These are phyloP conservation scores for Naganishia vishniacii DNA, from an alignment of 768 basidiomycete genomes.

Conservation along the genomic window DNA sequence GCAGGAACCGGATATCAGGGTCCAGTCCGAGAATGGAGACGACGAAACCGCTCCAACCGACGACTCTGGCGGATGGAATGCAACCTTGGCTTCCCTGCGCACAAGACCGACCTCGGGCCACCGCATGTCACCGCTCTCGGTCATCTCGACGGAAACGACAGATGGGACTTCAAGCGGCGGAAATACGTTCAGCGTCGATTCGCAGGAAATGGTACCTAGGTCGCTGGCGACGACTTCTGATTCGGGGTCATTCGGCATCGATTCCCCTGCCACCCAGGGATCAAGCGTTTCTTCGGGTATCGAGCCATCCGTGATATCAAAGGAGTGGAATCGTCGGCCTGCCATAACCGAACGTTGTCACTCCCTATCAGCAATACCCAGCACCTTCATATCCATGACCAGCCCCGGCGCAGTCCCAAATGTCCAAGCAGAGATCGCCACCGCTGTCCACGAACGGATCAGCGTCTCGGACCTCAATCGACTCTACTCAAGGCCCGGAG, in stretches of 20 bases:
- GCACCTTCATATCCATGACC: too few relatives aligned
- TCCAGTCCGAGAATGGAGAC: too few relatives aligned
- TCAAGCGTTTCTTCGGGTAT: too few relatives aligned
- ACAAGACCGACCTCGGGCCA: neutral
- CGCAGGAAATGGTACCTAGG: neutral
- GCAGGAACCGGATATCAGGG: too few relatives aligned
- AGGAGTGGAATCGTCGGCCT: too few relatives aligned
- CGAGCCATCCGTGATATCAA: too few relatives aligned
- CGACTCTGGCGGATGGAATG: neutral
- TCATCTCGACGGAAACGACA: conserved; percentile 8
- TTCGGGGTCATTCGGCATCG: neutral
- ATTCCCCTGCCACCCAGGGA: too few relatives aligned
- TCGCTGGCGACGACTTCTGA: neutral
- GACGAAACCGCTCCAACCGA: too few relatives aligned
- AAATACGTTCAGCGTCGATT: conserved; percentile 9
- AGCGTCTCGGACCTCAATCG: neutral
- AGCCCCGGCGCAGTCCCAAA: too few relatives aligned
- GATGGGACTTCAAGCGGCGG: conserved; percentile 9
- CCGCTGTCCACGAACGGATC: neutral
- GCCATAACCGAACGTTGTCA: too few relatives aligned
- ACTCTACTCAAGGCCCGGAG: neutral
- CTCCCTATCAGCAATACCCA: too few relatives aligned
- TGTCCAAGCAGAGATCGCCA: neutral
- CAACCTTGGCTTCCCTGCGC: too few relatives aligned
- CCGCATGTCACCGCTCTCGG: neutral